Evolutionary conservation across 768 basidiomycete genomes (phyloP), one percentile per base, ranked within the genome.

Genomic region (Auricularia sp.): DNA sequence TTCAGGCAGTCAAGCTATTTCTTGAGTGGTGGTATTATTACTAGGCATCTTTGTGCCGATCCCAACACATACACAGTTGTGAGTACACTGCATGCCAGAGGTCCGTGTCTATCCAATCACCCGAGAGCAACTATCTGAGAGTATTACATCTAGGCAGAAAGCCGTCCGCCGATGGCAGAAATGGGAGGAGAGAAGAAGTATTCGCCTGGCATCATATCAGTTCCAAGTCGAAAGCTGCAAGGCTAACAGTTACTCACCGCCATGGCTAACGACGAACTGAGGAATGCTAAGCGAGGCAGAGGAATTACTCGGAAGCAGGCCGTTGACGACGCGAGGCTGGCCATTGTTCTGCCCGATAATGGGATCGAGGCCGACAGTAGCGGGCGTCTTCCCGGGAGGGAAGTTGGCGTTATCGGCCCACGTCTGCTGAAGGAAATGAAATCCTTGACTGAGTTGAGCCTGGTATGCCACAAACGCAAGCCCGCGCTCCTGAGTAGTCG

Each of bases 381-480:
- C 12, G 18, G 33, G 21, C 21, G 12, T 60, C 59, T 60, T 60
- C 18, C 21, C 21, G 8, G 29, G 29, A 29, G 29, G 18, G 59
- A 60, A 60, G 34, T 12, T 23, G 1, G 33, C n/a, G 18, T 29
- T 60, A 29, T 60, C 23, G 14, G 33, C 59, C 59, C 59, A 60
- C 7, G 36, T 23, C 29, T 35, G 14, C 47, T 63, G 63, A 12
- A 64, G 53, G 36, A 64, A 64, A 4, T 58, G 51, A 59, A 64
- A 64, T 3, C 64, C 64, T 3, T 14, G 12, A n/a, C 18, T 42
- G 6, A 64, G 16, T 12, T 43, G 18, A 29, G 35, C 7, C 54
- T 64, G 64, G 39, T 64, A 64, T 10, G 58, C 11, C 3, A 64
- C 56, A 29, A 64, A 64, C 5, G 58, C 58, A 6, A 64, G 59